Base-by-base conservation (phyloP, 2,329 filamentous ascomycete genomes). In the Trichoderma sp. region DNA sequence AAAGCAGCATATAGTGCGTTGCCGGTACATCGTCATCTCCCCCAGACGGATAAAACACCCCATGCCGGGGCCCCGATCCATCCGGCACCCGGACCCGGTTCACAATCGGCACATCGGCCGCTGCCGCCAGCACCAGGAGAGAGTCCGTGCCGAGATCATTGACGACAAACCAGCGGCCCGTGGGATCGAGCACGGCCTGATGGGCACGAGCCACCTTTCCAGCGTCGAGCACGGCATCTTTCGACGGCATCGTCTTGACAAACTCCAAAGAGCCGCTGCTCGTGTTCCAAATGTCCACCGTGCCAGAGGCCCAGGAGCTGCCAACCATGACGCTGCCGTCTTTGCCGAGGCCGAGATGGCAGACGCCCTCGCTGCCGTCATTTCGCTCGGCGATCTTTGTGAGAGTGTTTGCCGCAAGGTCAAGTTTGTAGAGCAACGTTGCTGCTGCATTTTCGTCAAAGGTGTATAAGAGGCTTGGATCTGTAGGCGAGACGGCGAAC, bases 21-120 rank as follows among this genome's bases (percentile, higher is more conserved):
- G 81, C 78, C 56, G 70, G 70, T 21, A 72, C 60, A 7, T 72
- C 72, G 4, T 32, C 30, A 13, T 30, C 32, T 2, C 13, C 43
- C 0, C 7, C 67, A 2, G 78, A 79, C 74, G 78, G 79, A 75
- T 81, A 81, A 77, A 85, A 86, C 71, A 79, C 79, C 55, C 82
- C 84, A 73, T 87, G 85, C n/a, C 85, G 83, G 4, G 85, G 85
- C 1, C 85, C 84, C 49, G 80, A 81, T 69, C 81, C 83, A 13
- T 77, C 71, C 10, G 78, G 77, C 66, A 83, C 76, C 4, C 71
- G 59, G 52, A 79, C 74, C 49, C 73, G 75, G 71, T 75, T 79
- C 37, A 75, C 76, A 54, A 85, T 72, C 3, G 76, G 74, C 71
- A 77, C 85, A 69, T 79, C 76, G 70, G 77, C 71, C 67, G 79